Base-by-base conservation (phyloP, 768 basidiomycete species). In the Leccinum rimulosum region DNA sequence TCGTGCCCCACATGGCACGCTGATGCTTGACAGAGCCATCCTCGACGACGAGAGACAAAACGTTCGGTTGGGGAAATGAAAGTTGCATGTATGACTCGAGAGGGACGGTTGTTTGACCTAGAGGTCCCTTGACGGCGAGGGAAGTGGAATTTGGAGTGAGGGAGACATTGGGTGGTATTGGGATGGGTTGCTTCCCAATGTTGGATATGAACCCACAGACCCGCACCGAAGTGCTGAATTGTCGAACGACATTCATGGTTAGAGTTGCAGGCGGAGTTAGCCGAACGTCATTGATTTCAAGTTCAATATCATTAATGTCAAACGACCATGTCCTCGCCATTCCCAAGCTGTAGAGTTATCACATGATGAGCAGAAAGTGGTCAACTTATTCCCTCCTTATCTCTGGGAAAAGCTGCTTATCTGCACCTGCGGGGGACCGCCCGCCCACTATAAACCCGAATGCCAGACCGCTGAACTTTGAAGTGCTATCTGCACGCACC, bases 1-100 rank as follows among this genome's bases (percentile, higher is more conserved):
- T 95, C 49, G 92, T 85, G n/a, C 96, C 96, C 95, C 96, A 98
- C 82, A 92, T 88, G 58, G 88, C 84, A 47, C 92, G 85, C 73
- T 98, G 95, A 54, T 84, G 76, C 71, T 92, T 90, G 53, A 84
- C 70, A 45, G 80, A 77, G 1, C 88, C 79, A 66, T 93, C 80
- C 63, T 88, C 81, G 19, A 83, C 77, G 27, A 70, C 49, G 35
- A 82, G 70, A 5, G 74, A 61, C 38, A 82, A 60, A 1, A 72
- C 68, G 27, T 74, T 62, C 6, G 71, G 68, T 30, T 74, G 64
- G 33, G 69, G 70, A 54, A 74, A 73, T 7, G 70, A 61, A 57
- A 82, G 68, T 28, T 67, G 66, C 72, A 85, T 77, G 67, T 77
- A 81, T 2, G 80, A 69, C 19, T 81, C 73, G 56, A 85, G 75